A percentile compares a stretch with the other conserved stretches of the same genome.
phyloP scores from a whole-genome alignment of 768 basidiomycete species.

The Phaffia tasmanica region DNA sequence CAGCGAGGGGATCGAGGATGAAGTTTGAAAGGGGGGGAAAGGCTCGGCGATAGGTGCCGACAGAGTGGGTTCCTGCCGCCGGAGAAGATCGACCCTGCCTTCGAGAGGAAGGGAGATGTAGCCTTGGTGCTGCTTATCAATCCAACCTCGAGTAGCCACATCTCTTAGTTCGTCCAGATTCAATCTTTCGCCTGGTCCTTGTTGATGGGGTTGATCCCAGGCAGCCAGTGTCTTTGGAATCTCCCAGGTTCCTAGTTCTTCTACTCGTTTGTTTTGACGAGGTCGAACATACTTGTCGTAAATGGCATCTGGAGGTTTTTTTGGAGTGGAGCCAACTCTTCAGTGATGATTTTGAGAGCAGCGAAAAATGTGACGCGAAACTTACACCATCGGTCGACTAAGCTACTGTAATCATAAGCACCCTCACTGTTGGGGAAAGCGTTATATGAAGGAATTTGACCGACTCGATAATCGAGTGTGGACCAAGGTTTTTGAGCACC shows the following conservation, averaged over 20 bases:
- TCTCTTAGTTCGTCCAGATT: slow-evolving; percentile 56
- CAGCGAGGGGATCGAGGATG: slow-evolving; percentile 50
- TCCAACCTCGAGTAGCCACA: slow-evolving; percentile 50
- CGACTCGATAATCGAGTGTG: slow-evolving; percentile 56
- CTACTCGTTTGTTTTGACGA: too few species aligned
- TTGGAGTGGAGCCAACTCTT: too few species aligned
- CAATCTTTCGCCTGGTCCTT: slow-evolving; percentile 32
- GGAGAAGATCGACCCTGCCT: slow-evolving; percentile 78
- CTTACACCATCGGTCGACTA: slow-evolving; percentile 78
- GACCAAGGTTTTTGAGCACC: slow-evolving; percentile 95
- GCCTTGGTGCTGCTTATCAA: slow-evolving; percentile 42
- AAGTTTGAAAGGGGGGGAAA: slow-evolving; percentile 40
- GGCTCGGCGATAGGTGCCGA: slow-evolving; percentile 13
- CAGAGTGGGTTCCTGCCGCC: slow-evolving; percentile 38
- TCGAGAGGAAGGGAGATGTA: slow-evolving; percentile 75
- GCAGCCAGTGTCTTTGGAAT: slow-evolving; percentile 58
- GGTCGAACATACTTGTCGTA: slow-evolving; percentile 82
- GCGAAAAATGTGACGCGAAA: too few species aligned
- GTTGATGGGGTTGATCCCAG: slow-evolving; percentile 51
- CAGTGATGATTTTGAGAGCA: too few species aligned
- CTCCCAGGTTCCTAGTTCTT: slow-evolving; percentile 43
- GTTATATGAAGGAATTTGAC: slow-evolving; percentile 38
- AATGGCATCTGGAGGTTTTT: slow-evolving; percentile 39
- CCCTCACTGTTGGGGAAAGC: slow-evolving; percentile 8
- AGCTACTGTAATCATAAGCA: slow-evolving; percentile 63